A percentile compares a stretch with the other conserved stretches of the same genome.
Evolutionary conservation across 164 flowering plant species (phyloP).

Genomic region (Vitis cinerea): DNA sequence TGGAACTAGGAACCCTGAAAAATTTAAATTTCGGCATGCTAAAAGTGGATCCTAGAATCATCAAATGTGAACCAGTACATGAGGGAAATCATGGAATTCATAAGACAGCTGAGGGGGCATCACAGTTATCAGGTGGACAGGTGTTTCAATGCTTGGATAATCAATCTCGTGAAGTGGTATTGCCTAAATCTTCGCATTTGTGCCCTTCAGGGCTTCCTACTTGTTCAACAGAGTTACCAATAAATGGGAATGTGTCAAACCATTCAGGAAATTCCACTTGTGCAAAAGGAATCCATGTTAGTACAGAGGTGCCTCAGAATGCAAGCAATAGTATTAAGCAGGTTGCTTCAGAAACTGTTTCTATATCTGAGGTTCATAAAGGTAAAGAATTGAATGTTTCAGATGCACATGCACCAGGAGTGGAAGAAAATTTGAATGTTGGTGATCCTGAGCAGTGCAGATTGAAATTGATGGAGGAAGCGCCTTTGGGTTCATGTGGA

Average conservation of each 20-base stretch:
- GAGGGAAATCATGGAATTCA: constrained; percentile 8
- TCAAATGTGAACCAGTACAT: constrained; percentile 41
- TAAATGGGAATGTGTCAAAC: constrained; percentile 4
- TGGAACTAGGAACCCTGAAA: constrained; percentile 5
- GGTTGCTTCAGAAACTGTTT: constrained; percentile 11
- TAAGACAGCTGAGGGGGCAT: constrained; percentile 15
- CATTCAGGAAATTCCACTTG: neutral
- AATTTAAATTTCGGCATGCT: neutral
- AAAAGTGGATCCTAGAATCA: constrained; percentile 11
- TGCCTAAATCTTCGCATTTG: constrained; percentile 7
- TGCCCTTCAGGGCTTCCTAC: constrained; percentile 8
- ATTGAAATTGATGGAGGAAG: constrained; percentile 15
- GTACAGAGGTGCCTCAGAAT: constrained; percentile 14
- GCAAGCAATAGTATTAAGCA: constrained; percentile 11
- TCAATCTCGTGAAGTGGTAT: neutral
- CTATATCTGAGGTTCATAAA: constrained; percentile 14
- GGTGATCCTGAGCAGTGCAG: constrained; percentile 14
- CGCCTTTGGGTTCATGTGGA: constrained; percentile 6
- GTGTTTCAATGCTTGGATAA: constrained; percentile 7
- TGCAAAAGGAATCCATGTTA: neutral
- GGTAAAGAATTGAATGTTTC: constrained; percentile 11
- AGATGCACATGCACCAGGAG: constrained; percentile 3
- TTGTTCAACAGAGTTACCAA: constrained; percentile 13
- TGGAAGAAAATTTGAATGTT: constrained; percentile 7
- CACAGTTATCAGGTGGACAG: constrained; percentile 8